Evolutionary conservation across 1,139 yeast genomes (phyloP).

Genomic region (Hansenula sp.): DNA sequence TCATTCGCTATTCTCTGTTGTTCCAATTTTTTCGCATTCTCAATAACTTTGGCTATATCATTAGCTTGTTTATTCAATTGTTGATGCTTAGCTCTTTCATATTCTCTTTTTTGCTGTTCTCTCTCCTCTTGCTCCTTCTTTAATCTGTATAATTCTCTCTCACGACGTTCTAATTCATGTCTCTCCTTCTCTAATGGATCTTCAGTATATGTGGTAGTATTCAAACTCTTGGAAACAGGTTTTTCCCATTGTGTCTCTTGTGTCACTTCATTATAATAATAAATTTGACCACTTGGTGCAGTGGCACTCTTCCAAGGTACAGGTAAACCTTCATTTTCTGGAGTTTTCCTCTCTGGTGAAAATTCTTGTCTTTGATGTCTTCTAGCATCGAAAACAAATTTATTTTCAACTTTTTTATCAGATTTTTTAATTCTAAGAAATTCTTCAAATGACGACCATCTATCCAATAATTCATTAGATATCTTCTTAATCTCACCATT

Average conservation of each 20-base stretch:
- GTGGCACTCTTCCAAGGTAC: too few relatives aligned
- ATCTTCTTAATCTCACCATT: slow-evolving; percentile 32
- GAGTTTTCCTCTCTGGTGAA: too few relatives aligned
- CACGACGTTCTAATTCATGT: slow-evolving; percentile 24
- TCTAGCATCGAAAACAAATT: slow-evolving; percentile 28
- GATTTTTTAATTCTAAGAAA: slow-evolving; percentile 77
- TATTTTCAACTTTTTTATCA: slow-evolving; percentile 8
- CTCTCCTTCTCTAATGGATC: slow-evolving; percentile 3
- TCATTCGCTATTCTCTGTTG: slow-evolving; percentile 13
- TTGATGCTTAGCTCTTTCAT: slow-evolving; percentile 6
- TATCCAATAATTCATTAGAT: slow-evolving; percentile 46
- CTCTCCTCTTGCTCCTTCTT: slow-evolving; percentile 10
- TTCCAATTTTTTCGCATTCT: slow-evolving; percentile 15
- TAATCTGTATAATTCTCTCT: neutral
- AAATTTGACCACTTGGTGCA: slow-evolving; percentile 17
- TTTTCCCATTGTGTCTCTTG: slow-evolving; percentile 55
- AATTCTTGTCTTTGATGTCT: slow-evolving; percentile 22
- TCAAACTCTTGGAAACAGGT: slow-evolving; percentile 31
- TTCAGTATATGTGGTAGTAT: slow-evolving; percentile 6
- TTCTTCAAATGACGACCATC: slow-evolving; percentile 75
- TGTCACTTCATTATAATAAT: slow-evolving; percentile 50
- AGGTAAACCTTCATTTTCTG: too few relatives aligned
- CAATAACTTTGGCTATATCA: slow-evolving; percentile 13
- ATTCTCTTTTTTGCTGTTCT: slow-evolving; percentile 5
- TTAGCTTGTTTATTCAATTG: slow-evolving; percentile 6